Conservation (phyloP, 176 grass and related monocot species). For the Carex kokanica region DNA sequence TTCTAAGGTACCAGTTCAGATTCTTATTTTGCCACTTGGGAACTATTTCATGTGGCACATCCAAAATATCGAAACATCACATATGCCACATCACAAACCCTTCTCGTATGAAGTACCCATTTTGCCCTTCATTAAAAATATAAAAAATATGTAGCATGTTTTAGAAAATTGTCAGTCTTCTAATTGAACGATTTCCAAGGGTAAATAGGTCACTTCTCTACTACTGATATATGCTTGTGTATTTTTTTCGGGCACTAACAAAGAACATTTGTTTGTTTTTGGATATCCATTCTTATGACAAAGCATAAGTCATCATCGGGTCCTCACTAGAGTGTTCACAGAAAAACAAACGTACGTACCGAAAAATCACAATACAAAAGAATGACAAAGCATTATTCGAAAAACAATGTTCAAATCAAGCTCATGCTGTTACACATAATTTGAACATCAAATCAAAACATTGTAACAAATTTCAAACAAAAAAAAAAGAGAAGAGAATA, state of each 20-base stretch:
- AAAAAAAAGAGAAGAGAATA: background rate
- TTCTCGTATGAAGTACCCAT: no score
- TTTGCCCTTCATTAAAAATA: no score
- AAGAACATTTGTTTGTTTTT: background rate
- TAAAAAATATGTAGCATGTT: no score
- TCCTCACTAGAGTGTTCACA: background rate
- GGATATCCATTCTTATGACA: background rate
- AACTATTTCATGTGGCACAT: no score
- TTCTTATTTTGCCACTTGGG: no score
- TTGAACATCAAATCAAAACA: background rate
- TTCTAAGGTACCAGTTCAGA: background rate
- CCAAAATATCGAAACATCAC: no score
- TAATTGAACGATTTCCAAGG: no score
- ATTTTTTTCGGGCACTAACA: background rate
- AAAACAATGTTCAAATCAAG: background rate
- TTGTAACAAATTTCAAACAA: background rate
- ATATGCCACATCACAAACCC: no score
- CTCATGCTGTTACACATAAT: background rate
- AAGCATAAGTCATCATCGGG: background rate
- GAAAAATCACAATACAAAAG: background rate
- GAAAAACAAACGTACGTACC: background rate
- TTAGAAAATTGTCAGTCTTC: no score
- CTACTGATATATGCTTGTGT: background rate
- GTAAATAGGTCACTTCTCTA: no score
- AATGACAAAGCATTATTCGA: background rate